Evolutionary conservation across 2,329 filamentous ascomycete genomes (phyloP), one percentile per base, ranked within the genome.

Genomic region (Fusarium marasasianum): DNA sequence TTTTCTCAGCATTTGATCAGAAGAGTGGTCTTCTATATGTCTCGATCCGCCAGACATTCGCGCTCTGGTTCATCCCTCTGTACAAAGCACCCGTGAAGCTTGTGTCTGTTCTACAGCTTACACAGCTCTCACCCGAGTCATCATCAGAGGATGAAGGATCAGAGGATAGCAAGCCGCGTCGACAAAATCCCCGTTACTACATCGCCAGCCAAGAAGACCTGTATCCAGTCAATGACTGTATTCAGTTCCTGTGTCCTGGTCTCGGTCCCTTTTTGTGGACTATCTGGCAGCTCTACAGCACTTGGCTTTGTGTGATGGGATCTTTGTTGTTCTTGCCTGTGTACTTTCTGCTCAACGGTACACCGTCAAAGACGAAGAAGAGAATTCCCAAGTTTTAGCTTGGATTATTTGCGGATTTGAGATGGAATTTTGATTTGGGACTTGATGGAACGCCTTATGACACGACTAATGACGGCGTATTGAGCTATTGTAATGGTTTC

Each of bases 171-270:
- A 78, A 22, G 8, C 70, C 71, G 9, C 69, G 72, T 24, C 66
- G 70, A 6, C 77, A 77, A 40, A 77, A 64, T n/a, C 64, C 72
- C 26, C 79, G 74, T 38, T 96, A 95, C 83, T 93, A 91, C 79
- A 95, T 97, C 72, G 82, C 86, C 12, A 88, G 86, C 24, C 95
- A 98, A 80, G 91, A 97, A 74, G 94, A 98, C 79, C 83, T 95
- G 13, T 97, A 97, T 79, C 93, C 96, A 77, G 86, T 90, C 2
- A 91, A 91, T 55, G 92, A 97, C 75, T 92, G 91, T 71, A 84
- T 96, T 69, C 91, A 92, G 76, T 96, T 97, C 79, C 76, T 95
- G 24, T 77, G 88, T 22, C 90, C 92, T 17, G 87, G 89, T 1
- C 82, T 91, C 0, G 90, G 89, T 0, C 82, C 85, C 13, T 78